A percentile compares a stretch with the other conserved stretches of the same genome.
phyloP scores from a whole-genome alignment of 108 stramenopile genomes.

The Skeletonema menzelii region DNA sequence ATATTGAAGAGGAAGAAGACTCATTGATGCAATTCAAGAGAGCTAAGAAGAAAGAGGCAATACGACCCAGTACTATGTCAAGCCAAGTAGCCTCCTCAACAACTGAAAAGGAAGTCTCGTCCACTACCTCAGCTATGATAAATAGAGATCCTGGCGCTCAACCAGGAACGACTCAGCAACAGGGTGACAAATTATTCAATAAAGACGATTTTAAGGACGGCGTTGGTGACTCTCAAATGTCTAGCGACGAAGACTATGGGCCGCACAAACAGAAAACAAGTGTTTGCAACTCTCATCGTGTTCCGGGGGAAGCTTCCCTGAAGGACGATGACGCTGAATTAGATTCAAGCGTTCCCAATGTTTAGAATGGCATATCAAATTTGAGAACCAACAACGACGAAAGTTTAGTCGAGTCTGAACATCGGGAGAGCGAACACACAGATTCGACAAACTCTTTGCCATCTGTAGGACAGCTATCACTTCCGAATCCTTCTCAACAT shows the following conservation, averaged over 20 bases:
- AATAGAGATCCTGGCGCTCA: background rate
- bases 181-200: background rate
- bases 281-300: too few relatives aligned
- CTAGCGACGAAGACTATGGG: too few relatives aligned
- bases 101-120: background rate
- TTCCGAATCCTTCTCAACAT: background rate
- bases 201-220: too few relatives aligned
- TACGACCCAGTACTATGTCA: too few relatives aligned
- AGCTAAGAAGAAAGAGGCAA: background rate
- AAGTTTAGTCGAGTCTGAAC: too few relatives aligned
- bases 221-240: too few relatives aligned
- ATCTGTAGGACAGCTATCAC: background rate
- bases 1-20: background rate
- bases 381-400: too few relatives aligned
- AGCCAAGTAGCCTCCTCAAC: background rate
- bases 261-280: too few relatives aligned
- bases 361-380: too few relatives aligned
- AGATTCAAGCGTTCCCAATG: too few relatives aligned
- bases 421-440: background rate
- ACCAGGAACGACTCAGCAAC: background rate
- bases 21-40: background rate
- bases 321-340: too few relatives aligned
- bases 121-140: background rate
- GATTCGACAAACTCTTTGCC: background rate
- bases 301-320: too few relatives aligned